Conservation (phyloP, 768 basidiomycete species). For the Exidia glandulosa region DNA sequence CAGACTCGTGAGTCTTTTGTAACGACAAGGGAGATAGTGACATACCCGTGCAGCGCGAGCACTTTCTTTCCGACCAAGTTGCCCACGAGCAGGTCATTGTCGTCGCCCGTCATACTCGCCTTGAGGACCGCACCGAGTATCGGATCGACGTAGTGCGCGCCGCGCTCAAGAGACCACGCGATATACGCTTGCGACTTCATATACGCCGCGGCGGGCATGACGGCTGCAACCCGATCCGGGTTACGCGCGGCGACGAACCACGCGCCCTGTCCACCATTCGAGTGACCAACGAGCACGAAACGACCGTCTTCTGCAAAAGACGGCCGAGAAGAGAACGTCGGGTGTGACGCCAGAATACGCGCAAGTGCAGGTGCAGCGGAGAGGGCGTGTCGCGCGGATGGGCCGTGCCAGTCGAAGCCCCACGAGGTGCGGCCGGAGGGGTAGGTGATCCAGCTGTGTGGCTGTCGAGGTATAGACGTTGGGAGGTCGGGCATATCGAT, state of each 20-base stretch:
- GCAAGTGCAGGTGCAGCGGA: constrained; percentile 45
- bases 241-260: constrained; percentile 71
- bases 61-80: constrained; percentile 63
- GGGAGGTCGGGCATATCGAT: constrained; percentile 29
- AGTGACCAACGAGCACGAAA: constrained; percentile 75
- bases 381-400: constrained; percentile 65
- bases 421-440: constrained; percentile 71
- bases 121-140: constrained; percentile 59
- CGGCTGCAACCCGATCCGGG: constrained; percentile 59
- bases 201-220: constrained; percentile 70
- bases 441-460: constrained; percentile 63
- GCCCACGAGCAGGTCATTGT: constrained; percentile 77
- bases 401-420: constrained; percentile 92
- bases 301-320: constrained; percentile 26
- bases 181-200: constrained; percentile 84
- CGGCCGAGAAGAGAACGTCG: constrained; percentile 30
- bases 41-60: constrained; percentile 71
- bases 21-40: constrained; percentile 1
- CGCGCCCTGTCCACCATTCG: constrained; percentile 85
- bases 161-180: constrained; percentile 45
- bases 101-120: constrained; percentile 65
- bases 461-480: constrained; percentile 46
- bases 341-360: constrained; percentile 27
- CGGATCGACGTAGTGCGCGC: constrained; percentile 71
- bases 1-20: neutral